A percentile compares a stretch with the other conserved stretches of the same genome.
These are phyloP conservation scores for Beauveria asiatica DNA, from an alignment of 2,329 filamentous ascomycete genomes.

Conservation along the genomic window DNA sequence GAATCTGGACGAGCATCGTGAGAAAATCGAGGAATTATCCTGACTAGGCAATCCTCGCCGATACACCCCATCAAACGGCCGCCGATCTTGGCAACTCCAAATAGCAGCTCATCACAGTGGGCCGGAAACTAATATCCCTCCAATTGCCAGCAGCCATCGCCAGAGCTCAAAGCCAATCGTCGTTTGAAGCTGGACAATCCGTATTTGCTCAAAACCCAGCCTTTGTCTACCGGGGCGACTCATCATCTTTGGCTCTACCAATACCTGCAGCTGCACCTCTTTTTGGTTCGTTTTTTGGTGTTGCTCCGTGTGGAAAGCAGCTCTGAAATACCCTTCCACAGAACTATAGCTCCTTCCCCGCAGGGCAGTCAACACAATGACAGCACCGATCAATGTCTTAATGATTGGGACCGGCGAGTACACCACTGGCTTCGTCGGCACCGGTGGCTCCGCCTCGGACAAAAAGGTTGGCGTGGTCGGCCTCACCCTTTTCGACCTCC, in stretches of 20 bases:
- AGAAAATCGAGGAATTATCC: too few species aligned
- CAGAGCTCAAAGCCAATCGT: not conserved
- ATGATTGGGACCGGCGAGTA: conserved; percentile 84
- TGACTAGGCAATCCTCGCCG: not conserved
- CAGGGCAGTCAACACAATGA: not conserved
- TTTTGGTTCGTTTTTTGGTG: not conserved
- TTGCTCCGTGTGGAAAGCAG: not conserved
- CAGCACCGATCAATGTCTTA: conserved; percentile 6
- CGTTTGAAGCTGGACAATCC: not conserved
- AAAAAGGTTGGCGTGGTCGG: conserved; percentile 95
- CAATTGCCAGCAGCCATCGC: not conserved
- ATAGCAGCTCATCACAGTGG: not conserved
- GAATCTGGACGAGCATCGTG: too few species aligned
- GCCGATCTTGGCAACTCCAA: not conserved
- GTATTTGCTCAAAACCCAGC: not conserved
- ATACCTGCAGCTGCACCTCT: not conserved
- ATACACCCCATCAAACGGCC: not conserved
- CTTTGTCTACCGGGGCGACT: not conserved
- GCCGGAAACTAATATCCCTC: conserved; percentile 6
- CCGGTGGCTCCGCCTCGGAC: conserved; percentile 75
- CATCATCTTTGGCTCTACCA: not conserved
- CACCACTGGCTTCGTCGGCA: conserved; percentile 88
- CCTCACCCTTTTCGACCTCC: conserved; percentile 79
- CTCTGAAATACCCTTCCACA: not conserved
- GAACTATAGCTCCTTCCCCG: not conserved